Conservation (phyloP, 1,284 basidiomycete genomes). For the Marasmius fiardii region DNA sequence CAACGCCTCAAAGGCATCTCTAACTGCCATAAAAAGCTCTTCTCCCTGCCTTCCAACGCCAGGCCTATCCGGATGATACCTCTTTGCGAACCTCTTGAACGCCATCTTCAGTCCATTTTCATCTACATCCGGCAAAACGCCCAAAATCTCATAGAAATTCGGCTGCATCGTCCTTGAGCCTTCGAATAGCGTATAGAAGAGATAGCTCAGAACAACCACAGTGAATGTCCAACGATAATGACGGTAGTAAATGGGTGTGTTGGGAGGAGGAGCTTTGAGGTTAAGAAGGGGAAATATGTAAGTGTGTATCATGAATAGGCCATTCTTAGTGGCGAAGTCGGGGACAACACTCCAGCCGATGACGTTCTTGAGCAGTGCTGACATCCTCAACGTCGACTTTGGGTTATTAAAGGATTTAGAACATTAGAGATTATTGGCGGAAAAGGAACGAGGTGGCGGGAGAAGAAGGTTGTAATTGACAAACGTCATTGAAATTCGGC, state of each 20-base stretch:
- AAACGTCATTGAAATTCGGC: too few species aligned
- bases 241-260: slow-evolving; percentile 38
- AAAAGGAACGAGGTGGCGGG: too few species aligned
- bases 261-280: neutral
- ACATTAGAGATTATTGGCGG: too few species aligned
- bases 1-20: slow-evolving; percentile 78
- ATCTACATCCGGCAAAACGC: slow-evolving; percentile 57
- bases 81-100: slow-evolving; percentile 72
- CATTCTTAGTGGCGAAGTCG: slow-evolving; percentile 2
- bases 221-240: slow-evolving; percentile 67
- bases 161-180: slow-evolving; percentile 51
- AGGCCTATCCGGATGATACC: slow-evolving; percentile 75
- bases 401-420: too few species aligned
- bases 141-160: slow-evolving; percentile 78
- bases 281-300: neutral
- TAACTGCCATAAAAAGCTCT: slow-evolving; percentile 66
- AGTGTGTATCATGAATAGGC: slow-evolving; percentile 1
- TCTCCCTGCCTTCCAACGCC: slow-evolving; percentile 59
- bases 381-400: neutral
- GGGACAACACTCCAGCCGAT: neutral
- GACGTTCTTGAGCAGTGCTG: neutral
- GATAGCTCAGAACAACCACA: slow-evolving; percentile 64
- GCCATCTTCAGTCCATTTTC: slow-evolving; percentile 66
- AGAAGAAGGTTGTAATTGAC: too few species aligned
- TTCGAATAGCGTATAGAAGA: slow-evolving; percentile 61